Evolutionary conservation across 179 eudicot genomes (phyloP).

Genomic region (Beta macrorhiza): DNA sequence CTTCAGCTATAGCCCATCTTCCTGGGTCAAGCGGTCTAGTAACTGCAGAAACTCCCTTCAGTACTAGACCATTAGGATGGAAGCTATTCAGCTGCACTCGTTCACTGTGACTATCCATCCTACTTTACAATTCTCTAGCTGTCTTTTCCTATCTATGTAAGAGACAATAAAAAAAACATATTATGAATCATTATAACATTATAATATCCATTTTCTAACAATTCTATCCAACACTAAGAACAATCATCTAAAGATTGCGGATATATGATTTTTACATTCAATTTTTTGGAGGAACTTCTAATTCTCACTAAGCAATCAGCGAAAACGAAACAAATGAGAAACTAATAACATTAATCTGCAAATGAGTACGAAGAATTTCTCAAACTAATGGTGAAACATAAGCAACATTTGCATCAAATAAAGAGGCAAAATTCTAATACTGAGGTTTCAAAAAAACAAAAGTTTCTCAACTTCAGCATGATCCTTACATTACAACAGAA

Average conservation of each 20-base stretch:
- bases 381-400: neutral
- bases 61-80: conserved; percentile 48
- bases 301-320: conserved; percentile 6
- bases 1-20: conserved; percentile 57
- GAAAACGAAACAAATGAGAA: neutral
- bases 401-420: neutral
- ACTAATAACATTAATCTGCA: neutral
- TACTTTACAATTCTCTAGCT: neutral
- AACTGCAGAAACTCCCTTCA: conserved; percentile 38
- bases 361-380: conserved; percentile 9
- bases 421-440: neutral
- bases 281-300: neutral
- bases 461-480: conserved; percentile 12
- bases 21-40: conserved; percentile 40
- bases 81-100: conserved; percentile 32
- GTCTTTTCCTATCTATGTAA: conserved; percentile 13
- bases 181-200: neutral
- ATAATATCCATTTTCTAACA: neutral
- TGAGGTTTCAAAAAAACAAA: neutral
- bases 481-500: conserved; percentile 7
- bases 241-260: neutral
- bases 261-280: neutral
- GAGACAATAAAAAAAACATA: neutral
- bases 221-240: neutral
- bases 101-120: conserved; percentile 45